Base-by-base conservation (phyloP, 176 grass and related monocot genomes). In the Aechmea fasciata region DNA sequence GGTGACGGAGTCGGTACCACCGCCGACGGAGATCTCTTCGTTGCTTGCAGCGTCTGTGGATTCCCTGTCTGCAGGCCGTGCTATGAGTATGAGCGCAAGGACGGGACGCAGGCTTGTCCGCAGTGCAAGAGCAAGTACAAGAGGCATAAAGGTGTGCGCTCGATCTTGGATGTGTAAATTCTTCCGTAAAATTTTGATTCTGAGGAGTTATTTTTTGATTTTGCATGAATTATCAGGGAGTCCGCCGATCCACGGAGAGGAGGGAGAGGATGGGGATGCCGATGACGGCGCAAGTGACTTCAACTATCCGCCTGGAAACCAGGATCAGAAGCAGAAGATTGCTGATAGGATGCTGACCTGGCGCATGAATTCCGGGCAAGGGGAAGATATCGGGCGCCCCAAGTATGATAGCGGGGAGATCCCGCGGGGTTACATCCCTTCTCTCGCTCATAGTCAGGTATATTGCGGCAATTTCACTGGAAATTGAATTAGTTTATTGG, bases 331-430 rank as follows among this genome's bases (percentile, higher is more conserved):
- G 53, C 84, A 89, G 62, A 97, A 81, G 71, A 79, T 90, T 69
- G 74, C 83, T 49, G 89, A 97, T 73, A 89, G 84, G 65, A 92
- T 97, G 93, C 79, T 97, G 68, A 89, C 89, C 49, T 97, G 93
- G 93, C 93, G 77, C 68, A 68, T 71, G 64, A 81, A 74, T 66
- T 67, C 84, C 3, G 67, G 75, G 12, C 67, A 78, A 52, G 82
- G 79, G 41, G 86, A 91, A 53, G 82, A 92, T 64, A 51, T 75
- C 25, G 83, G 81, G 51, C 81, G 73, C 12, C n/a, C 86, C 2
- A 96, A 92, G 81, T 97, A 83, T 51, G 74, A 97, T 48, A 97
- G 93, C 23, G 93, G 93, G 63, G 93, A 97, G 80, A 97, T 97
- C 73, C 86, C 93, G 78, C 83, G 82, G 20, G 76, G 79, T 52